These are phyloP conservation scores for Rubroshorea leprosula DNA, from an alignment of 345 rosid species.

Conservation along the genomic window DNA sequence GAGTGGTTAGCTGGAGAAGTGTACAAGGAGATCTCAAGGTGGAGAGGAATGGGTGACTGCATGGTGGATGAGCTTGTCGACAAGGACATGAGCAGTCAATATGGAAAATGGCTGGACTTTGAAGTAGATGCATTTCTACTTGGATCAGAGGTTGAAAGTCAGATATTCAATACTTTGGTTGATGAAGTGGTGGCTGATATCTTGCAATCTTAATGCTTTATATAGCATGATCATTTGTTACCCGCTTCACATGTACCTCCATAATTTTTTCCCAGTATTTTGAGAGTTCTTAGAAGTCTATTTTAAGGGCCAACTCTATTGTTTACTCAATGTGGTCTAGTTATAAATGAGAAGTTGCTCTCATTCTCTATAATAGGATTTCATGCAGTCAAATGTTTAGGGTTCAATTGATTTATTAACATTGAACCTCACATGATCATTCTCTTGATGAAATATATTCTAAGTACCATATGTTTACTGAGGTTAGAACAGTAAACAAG, in stretches of 20 bases:
- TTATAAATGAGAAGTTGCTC: no score
- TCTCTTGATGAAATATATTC: no score
- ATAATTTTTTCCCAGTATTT: no score
- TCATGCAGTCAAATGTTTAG: no score
- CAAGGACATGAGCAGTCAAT: constrained; percentile 75
- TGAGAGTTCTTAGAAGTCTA: no score
- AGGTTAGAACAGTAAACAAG: no score
- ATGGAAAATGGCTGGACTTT: constrained; percentile 80
- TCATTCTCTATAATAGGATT: no score
- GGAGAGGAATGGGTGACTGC: constrained; percentile 66
- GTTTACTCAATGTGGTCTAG: no score
- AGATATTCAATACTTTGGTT: constrained; percentile 49
- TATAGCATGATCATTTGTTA: neutral
- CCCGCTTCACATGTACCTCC: neutral
- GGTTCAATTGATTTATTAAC: no score
- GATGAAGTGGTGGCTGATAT: constrained; percentile 59
- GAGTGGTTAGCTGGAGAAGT: constrained; percentile 61
- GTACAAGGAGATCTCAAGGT: constrained; percentile 57
- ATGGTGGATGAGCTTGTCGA: constrained; percentile 92
- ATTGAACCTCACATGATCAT: no score
- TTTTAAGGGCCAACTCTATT: no score
- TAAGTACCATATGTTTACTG: no score
- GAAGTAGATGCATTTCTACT: constrained; percentile 59
- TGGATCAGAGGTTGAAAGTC: constrained; percentile 53
- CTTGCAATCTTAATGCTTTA: constrained; percentile 16